Base-by-base conservation (phyloP, 1,139 yeast genomes). In the Hyphopichia burtonii region DNA sequence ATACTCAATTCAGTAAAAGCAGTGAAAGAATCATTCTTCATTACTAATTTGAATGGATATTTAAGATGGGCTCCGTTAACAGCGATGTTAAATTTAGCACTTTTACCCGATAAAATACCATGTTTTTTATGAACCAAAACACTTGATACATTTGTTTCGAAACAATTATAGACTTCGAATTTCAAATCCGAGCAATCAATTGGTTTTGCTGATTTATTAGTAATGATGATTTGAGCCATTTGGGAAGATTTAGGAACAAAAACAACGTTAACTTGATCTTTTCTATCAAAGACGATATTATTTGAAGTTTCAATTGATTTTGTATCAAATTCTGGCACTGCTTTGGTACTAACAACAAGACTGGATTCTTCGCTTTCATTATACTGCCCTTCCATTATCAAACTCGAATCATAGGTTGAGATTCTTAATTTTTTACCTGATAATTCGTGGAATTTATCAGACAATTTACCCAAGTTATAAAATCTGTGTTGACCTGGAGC, bases 71-170 rank as follows among this genome's bases (percentile, higher is more conserved):
- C 61, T 43, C 58, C 58, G 38, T 55, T 56, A 39, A 69, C 54
- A 11, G 58, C 52, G 39, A 71, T 56, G 44, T 71, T 70, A 49
- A 69, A 69, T 41, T 65, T 69, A 9, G 63, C 56, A 3, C 54
- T 49, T 43, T 63, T 61, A 1, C 59, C 58, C n/a, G 73, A 63
- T 15, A 56, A 48, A 36, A 71, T 63, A 4, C 68, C 70, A 33
- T 62, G 63, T 19, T 55, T 58, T 44, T 63, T 66, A 44, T 61
- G 63, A 20, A 68, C 58, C 25, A 56, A 49, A 9, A 63, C 62
- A 7, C 60, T 54, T 15, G 63, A 57, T 17, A 68, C 58, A 2
- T 57, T 49, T 27, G 49, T 55, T 17, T 59, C 64, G 40, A 65
- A 63, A 39, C 66, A 61, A 41, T 68, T 65, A n/a, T 59, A 46